A percentile compares a stretch with the other conserved stretches of the same genome.
These are phyloP conservation scores for Leccinum rimulosum DNA, from an alignment of 768 basidiomycete genomes.

Conservation along the genomic window DNA sequence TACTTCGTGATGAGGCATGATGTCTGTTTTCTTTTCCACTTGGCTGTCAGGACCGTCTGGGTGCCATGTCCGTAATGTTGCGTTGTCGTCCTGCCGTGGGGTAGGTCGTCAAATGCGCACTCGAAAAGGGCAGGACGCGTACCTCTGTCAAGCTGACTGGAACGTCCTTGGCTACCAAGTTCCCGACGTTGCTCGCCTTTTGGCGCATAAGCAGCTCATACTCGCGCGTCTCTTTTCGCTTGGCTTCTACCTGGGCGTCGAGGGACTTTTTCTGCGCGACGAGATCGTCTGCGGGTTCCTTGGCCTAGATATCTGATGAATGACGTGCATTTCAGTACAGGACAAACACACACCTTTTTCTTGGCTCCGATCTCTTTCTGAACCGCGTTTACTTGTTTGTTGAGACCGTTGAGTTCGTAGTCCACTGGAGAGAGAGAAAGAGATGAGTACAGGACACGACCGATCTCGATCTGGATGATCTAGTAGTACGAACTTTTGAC, in stretches of 20 bases:
- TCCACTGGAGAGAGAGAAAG: slow-evolving; percentile 54
- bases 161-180: slow-evolving; percentile 85
- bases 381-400: slow-evolving; percentile 82
- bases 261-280: slow-evolving; percentile 81
- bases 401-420: slow-evolving; percentile 73
- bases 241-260: slow-evolving; percentile 74
- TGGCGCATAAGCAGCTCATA: slow-evolving; percentile 75
- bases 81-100: slow-evolving; percentile 79
- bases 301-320: slow-evolving; percentile 54
- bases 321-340: not conserved
- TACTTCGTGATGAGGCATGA: slow-evolving; percentile 98
- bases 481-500: slow-evolving; percentile 71
- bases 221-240: slow-evolving; percentile 74
- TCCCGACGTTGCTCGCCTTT: slow-evolving; percentile 82
- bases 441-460: not conserved
- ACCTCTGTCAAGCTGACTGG: slow-evolving; percentile 91
- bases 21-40: slow-evolving; percentile 67
- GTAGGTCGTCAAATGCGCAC: not conserved
- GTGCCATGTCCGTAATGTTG: slow-evolving; percentile 78
- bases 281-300: slow-evolving; percentile 86
- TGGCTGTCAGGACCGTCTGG: slow-evolving; percentile 73
- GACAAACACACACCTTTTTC: slow-evolving; percentile 66
- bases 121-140: not conserved
- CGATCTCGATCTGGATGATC: not conserved
- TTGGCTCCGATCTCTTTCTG: slow-evolving; percentile 94